Conservation (phyloP, 139 green algal species). For the Chlamydomonas sphaeroides region DNA sequence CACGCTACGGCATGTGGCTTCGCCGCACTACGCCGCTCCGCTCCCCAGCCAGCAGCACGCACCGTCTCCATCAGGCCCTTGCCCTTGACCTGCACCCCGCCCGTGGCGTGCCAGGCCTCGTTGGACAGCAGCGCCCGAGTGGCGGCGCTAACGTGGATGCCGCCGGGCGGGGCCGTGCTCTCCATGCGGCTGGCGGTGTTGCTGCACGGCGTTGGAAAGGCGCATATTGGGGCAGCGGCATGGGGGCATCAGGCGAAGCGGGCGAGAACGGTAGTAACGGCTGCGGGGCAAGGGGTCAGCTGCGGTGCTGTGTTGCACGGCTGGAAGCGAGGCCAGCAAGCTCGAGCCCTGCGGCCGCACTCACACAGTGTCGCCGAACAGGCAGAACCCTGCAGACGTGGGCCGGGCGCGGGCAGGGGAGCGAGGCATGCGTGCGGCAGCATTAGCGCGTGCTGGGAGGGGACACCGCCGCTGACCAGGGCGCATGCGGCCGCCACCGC, state of each 20-base stretch:
- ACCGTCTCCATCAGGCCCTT: conserved; percentile 37
- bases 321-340: background rate
- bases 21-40: background rate
- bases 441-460: too few species aligned
- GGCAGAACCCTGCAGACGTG: too few species aligned
- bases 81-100: conserved; percentile 44
- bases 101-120: conserved; percentile 37
- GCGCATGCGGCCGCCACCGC: too few species aligned
- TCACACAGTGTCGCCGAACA: conserved; percentile 41
- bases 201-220: background rate
- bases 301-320: background rate
- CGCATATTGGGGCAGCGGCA: too few species aligned
- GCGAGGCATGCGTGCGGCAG: too few species aligned
- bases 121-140: conserved; percentile 25
- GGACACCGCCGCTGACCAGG: too few species aligned
- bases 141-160: conserved; percentile 38
- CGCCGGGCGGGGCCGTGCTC: conserved; percentile 25
- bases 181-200: conserved; percentile 46
- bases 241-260: background rate
- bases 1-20: too few species aligned
- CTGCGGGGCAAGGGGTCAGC: background rate
- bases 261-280: background rate
- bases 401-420: too few species aligned
- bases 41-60: background rate
- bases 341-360: background rate